phyloP scores from a whole-genome alignment of 208 protist species.

The Leishmania lainsoni region DNA sequence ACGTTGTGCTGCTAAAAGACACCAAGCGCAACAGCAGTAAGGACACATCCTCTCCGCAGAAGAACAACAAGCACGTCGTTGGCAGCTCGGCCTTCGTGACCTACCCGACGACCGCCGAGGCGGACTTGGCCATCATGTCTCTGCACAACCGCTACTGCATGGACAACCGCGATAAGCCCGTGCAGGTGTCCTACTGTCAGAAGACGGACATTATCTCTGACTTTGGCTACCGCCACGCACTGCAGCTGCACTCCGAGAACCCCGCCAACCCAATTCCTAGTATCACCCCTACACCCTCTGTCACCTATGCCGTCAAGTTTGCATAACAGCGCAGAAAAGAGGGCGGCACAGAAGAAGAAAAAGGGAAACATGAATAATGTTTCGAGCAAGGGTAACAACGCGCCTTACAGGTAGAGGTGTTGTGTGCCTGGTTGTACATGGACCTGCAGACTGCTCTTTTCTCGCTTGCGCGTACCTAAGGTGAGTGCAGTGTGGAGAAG shows the following conservation, averaged over 20 bases:
- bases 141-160: slow-evolving; percentile 59
- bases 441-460: not conserved
- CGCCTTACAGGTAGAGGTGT: not conserved
- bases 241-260: slow-evolving; percentile 58
- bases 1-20: slow-evolving; percentile 46
- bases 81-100: slow-evolving; percentile 52
- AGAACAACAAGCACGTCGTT: slow-evolving; percentile 32
- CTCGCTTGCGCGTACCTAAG: too few species aligned
- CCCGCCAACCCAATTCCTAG: slow-evolving; percentile 54
- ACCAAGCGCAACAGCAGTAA: slow-evolving; percentile 22
- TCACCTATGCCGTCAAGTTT: slow-evolving; percentile 31
- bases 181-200: slow-evolving; percentile 72
- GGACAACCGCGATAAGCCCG: slow-evolving; percentile 50
- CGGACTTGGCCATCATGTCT: slow-evolving; percentile 53
- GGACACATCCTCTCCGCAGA: not conserved
- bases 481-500: not conserved
- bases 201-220: slow-evolving; percentile 59
- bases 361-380: too few species aligned
- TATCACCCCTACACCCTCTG: slow-evolving; percentile 16
- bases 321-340: slow-evolving; percentile 2
- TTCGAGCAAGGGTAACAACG: not conserved
- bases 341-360: not conserved
- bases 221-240: slow-evolving; percentile 67
- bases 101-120: slow-evolving; percentile 49
- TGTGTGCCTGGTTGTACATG: not conserved